Base-by-base conservation (phyloP, 2,329 filamentous ascomycete species). In the Aspergillus aculeatus region DNA sequence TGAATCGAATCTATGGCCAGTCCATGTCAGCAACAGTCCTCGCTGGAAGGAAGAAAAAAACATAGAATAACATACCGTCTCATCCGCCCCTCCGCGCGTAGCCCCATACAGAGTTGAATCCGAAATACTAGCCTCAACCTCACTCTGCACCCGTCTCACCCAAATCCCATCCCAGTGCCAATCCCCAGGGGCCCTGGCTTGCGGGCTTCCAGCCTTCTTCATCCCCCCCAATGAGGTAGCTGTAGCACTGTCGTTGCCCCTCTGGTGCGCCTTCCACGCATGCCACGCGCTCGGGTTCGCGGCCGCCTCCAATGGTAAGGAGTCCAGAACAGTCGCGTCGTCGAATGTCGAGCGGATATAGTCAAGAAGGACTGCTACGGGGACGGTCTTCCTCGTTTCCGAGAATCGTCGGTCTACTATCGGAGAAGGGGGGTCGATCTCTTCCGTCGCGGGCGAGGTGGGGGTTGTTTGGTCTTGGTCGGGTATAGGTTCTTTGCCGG, bases 141-240 rank as follows among this genome's bases (percentile, higher is more conserved):
- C 89, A 73, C 89, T 90, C 75, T 86, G 88, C 1, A 96, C 93
- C 57, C 94, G 84, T 64, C 93, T 89, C 72, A 96, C 91, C 94
- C 94, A 99, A 0, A 98, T 94, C 0, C 94, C 93, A 69, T 96
- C 92, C 94, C 94, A 98, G 71, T 96, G 96, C 94, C 94, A 98
- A 68, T 96, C 89, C 6, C 89, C 90, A 0, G 92, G 92, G 53
- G 84, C 81, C 61, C 87, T 78, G 38, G 76, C 70, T 64, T 72
- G 73, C 54, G 69, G 79, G 61, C 77, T 84, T 72, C 71, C 38
- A 16, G 14, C 78, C 78, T 61, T 76, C 68, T 75, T 83, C 68
- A 68, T 74, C 16, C 58, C 60, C 23, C 57, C 62, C 32, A 59
- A 50, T 14, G 50, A 51, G 11, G 58, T 59, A 16, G 64, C 60